Evolutionary conservation across 805 yeast genomes (phyloP).

Genomic region (Kuraishia hungarica): DNA sequence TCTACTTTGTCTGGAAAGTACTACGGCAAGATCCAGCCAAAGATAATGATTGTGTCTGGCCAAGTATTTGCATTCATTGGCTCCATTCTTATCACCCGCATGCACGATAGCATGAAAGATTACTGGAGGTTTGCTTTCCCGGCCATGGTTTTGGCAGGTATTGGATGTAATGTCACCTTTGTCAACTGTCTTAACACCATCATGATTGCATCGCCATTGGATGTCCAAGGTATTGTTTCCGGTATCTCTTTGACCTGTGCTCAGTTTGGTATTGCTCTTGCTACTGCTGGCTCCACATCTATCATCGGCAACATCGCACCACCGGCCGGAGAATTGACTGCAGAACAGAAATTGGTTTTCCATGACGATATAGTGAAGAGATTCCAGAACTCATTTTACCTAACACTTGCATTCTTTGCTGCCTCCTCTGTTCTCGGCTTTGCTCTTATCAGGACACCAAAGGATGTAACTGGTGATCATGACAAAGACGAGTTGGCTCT

Average conservation of each 20-base stretch:
- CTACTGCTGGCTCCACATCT: slow-evolving; percentile 18
- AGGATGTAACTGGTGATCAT: neutral
- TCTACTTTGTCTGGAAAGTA: neutral
- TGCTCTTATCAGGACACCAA: neutral
- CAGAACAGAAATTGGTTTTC: neutral
- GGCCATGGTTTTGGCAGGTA: neutral
- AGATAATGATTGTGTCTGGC: neutral
- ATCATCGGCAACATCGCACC: slow-evolving; percentile 15
- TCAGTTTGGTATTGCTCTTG: slow-evolving; percentile 24
- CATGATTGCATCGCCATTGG: slow-evolving; percentile 21
- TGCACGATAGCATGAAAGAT: neutral
- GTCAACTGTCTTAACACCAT: neutral
- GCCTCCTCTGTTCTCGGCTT: neutral
- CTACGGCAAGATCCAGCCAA: neutral
- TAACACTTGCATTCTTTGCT: neutral
- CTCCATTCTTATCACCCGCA: neutral
- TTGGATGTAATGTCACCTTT: neutral
- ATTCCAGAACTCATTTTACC: neutral
- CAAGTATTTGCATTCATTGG: neutral
- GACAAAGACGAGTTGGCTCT: neutral
- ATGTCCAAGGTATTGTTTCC: slow-evolving; percentile 29
- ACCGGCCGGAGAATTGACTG: neutral
- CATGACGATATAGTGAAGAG: neutral
- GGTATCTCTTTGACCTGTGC: slow-evolving; percentile 27
- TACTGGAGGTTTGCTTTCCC: neutral